These are phyloP conservation scores for Hemerocallis citrina DNA, from an alignment of 106 monocot species.

Conservation along the genomic window DNA sequence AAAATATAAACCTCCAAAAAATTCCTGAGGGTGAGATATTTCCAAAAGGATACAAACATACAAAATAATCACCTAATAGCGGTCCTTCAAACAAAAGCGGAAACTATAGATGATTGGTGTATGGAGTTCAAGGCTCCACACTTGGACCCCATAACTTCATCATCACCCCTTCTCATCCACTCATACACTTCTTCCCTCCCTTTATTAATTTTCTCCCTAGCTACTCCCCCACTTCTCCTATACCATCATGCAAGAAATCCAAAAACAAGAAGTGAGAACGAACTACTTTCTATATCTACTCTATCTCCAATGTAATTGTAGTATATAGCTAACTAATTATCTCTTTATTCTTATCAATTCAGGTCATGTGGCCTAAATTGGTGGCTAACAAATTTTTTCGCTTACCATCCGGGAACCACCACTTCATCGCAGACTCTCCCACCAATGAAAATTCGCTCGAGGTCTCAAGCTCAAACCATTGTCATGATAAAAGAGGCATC, in stretches of 20 bases:
- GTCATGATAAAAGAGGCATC: not conserved
- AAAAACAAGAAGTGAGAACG: conserved; percentile 14
- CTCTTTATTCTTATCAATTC: not conserved
- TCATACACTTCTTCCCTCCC: not conserved
- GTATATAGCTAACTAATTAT: not conserved
- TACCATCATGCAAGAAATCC: conserved; percentile 15
- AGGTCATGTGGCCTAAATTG: conserved; percentile 30
- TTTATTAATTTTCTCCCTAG: not conserved
- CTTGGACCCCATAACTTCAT: not conserved
- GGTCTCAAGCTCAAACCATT: not conserved
- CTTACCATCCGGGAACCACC: not conserved
- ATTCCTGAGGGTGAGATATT: no score
- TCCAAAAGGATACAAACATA: no score
- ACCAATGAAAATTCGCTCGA: not conserved
- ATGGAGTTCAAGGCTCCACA: not conserved
- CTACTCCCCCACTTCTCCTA: not conserved
- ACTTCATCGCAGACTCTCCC: conserved; percentile 16
- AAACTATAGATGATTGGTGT: no score
- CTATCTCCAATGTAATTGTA: not conserved
- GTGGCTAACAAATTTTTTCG: conserved; percentile 25
- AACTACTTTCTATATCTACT: not conserved
- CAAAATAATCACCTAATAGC: no score
- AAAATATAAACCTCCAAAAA: no score
- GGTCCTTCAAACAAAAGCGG: no score
- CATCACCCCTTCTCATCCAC: not conserved